A percentile compares a stretch with the other conserved stretches of the same genome.
Evolutionary conservation across 106 monocot species (phyloP).

Genomic region (Phalaenopsis aphrodite): DNA sequence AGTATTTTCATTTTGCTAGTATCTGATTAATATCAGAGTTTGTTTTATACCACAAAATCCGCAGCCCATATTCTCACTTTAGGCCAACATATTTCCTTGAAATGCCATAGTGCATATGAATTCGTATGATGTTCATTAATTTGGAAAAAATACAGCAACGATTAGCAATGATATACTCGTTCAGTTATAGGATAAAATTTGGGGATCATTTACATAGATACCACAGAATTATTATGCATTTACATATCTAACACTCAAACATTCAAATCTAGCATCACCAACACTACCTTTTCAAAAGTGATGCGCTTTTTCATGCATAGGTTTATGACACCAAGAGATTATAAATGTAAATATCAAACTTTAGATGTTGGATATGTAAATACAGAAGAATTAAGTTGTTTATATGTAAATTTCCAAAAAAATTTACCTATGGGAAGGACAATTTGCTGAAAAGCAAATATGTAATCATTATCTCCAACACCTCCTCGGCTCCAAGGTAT

Average conservation of each 20-base stretch:
- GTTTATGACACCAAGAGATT: no score
- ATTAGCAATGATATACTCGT: neutral
- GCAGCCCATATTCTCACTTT: neutral
- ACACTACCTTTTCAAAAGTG: no score
- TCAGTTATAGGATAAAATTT: neutral
- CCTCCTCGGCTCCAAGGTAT: slow-evolving; percentile 95
- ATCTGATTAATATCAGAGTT: neutral
- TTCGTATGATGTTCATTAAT: neutral
- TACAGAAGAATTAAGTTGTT: no score
- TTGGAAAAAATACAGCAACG: neutral
- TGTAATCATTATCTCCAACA: slow-evolving; percentile 92
- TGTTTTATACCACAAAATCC: neutral
- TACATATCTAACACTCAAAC: no score
- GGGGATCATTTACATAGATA: no score
- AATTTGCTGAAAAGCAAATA: slow-evolving; percentile 82
- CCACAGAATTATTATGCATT: no score
- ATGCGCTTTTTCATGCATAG: no score
- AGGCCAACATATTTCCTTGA: neutral
- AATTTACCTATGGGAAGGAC: slow-evolving; percentile 82
- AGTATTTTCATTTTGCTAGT: neutral
- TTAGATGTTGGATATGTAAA: no score
- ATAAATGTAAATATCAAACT: no score
- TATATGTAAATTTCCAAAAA: no score
- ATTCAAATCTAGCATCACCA: no score
- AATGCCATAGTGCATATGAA: neutral